phyloP scores from a whole-genome alignment of 805 yeast species.

The Lipomyces japonicus region DNA sequence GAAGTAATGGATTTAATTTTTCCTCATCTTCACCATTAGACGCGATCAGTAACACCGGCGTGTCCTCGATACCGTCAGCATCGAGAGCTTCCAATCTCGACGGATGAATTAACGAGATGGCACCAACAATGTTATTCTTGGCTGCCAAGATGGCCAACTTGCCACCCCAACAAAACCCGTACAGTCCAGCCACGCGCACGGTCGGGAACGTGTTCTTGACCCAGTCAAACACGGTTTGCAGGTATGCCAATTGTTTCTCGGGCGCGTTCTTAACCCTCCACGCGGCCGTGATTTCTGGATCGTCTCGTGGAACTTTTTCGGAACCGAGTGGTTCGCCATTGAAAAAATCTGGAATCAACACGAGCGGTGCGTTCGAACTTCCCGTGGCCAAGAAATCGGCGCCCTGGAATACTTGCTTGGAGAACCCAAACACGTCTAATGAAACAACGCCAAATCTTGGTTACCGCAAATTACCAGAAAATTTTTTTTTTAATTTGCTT shows the following conservation, averaged over 20 bases:
- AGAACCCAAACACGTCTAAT: slow-evolving; percentile 23
- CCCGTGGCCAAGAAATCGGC: slow-evolving; percentile 21
- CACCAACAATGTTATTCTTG: slow-evolving; percentile 6
- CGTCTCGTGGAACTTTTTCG: neutral
- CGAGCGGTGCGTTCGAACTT: slow-evolving; percentile 17
- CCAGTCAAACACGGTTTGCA: slow-evolving; percentile 2
- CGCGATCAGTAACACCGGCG: slow-evolving; percentile 22
- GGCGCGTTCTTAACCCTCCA: slow-evolving; percentile 13
- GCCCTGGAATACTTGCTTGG: slow-evolving; percentile 24
- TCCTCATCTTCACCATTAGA: slow-evolving; percentile 20
- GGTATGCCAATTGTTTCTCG: slow-evolving; percentile 8
- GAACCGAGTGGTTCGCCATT: slow-evolving; percentile 12
- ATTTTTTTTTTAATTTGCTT: too few relatives aligned
- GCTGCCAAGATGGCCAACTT: slow-evolving; percentile 20
- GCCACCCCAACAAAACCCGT: slow-evolving; percentile 30
- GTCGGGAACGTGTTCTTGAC: slow-evolving; percentile 11
- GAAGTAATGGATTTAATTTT: slow-evolving; percentile 5
- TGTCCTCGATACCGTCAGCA: slow-evolving; percentile 20
- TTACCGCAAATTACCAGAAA: neutral
- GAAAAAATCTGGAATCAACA: slow-evolving; percentile 28
- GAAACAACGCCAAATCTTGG: neutral
- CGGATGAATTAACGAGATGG: slow-evolving; percentile 24
- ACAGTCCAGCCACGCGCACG: slow-evolving; percentile 17
- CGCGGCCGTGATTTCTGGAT: slow-evolving; percentile 6
- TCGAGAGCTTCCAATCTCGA: slow-evolving; percentile 20